These are phyloP conservation scores for Suillus alpinus DNA, from an alignment of 768 basidiomycete species.

Conservation along the genomic window DNA sequence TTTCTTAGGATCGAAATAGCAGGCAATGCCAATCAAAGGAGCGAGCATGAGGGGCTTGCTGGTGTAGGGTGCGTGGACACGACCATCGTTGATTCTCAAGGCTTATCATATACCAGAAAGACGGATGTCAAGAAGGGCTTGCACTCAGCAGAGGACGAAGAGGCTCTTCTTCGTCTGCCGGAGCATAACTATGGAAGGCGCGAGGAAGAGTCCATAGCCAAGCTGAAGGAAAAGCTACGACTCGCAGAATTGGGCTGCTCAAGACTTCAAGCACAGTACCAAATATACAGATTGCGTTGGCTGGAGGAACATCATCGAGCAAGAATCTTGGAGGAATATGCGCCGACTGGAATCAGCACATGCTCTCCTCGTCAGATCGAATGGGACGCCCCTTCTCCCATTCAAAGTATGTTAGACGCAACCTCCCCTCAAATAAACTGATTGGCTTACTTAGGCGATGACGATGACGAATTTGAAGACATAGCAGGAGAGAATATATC, in stretches of 20 bases:
- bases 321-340: not conserved
- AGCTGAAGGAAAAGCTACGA: no score
- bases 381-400: not conserved
- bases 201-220: no score
- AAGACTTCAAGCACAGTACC: not conserved
- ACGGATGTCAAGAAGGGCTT: not conserved
- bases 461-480: not conserved
- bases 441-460: not conserved
- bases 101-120: not conserved
- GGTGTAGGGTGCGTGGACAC: not conserved
- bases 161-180: not conserved
- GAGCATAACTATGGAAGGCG: not conserved
- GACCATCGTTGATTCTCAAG: not conserved
- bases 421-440: not conserved
- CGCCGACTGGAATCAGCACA: not conserved
- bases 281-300: not conserved
- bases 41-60: not conserved
- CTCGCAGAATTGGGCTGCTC: no score
- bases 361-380: not conserved
- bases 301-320: not conserved
- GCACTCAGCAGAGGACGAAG: not conserved
- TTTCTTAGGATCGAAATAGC: not conserved
- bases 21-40: not conserved
- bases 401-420: not conserved
- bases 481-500: not conserved